phyloP scores from a whole-genome alignment of 2,329 filamentous ascomycete species.

The Phyllosticta citrichinensis region DNA sequence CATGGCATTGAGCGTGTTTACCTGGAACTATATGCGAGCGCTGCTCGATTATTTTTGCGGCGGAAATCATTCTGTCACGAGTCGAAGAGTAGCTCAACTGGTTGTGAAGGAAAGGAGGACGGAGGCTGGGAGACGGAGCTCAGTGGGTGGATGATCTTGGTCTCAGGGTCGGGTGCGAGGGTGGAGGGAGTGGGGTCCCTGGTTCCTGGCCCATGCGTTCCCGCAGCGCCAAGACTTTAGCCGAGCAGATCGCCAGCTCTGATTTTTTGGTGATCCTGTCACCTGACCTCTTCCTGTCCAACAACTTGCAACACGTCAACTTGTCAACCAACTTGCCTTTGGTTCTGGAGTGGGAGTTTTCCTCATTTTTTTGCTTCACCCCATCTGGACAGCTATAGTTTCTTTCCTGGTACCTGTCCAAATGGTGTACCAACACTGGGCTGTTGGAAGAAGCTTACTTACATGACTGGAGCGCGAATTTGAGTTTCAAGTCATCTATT shows the following conservation, averaged over 20 bases:
- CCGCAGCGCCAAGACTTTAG: neutral
- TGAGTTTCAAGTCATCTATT: neutral
- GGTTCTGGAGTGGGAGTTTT: neutral
- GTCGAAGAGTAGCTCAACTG: neutral
- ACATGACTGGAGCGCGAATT: neutral
- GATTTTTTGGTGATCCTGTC: neutral
- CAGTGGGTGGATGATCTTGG: neutral
- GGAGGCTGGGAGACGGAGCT: neutral
- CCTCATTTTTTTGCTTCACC: neutral
- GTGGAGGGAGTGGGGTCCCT: neutral
- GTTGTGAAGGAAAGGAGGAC: neutral
- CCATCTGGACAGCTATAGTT: no score
- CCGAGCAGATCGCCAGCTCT: neutral
- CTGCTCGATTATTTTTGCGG: conserved; percentile 38
- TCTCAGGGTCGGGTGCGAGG: neutral
- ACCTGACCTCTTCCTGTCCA: neutral
- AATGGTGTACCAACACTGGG: neutral
- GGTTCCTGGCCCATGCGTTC: neutral
- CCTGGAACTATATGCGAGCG: conserved; percentile 36
- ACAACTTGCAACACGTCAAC: neutral
- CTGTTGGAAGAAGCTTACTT: neutral
- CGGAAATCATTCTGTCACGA: conserved; percentile 17
- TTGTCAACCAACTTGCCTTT: neutral
- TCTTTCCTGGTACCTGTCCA: no score
- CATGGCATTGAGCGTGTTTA: conserved; percentile 13